A percentile compares a stretch with the other conserved stretches of the same genome.
phyloP scores from a whole-genome alignment of 139 green algal species.

The Zygnema circumcarinatum region DNA sequence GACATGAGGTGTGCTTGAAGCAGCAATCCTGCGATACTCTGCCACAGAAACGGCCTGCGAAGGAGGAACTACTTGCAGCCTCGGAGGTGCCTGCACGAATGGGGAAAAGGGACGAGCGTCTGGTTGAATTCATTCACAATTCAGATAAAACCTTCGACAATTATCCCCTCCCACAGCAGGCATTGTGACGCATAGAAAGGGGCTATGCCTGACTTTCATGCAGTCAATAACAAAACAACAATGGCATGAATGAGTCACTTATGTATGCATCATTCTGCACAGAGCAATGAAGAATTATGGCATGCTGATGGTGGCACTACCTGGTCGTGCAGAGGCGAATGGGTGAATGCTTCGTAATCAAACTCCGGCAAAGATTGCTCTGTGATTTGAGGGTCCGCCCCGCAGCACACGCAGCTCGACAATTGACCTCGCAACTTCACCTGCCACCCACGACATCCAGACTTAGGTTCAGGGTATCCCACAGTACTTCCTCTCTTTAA shows the following conservation, averaged over 20 bases:
- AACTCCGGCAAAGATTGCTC: not conserved
- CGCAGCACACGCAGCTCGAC: conserved; percentile 16
- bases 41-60: not conserved
- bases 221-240: too few species aligned
- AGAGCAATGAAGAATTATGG: too few species aligned
- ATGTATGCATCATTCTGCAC: too few species aligned
- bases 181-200: too few species aligned
- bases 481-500: too few species aligned
- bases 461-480: too few species aligned
- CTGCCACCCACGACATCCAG: conserved; percentile 7
- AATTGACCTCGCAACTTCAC: conserved; percentile 13
- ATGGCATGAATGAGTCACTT: too few species aligned
- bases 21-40: not conserved
- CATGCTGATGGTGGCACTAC: too few species aligned
- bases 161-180: too few species aligned
- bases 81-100: not conserved
- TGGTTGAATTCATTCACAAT: not conserved
- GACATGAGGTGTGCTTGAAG: conserved; percentile 37
- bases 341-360: conserved; percentile 40
- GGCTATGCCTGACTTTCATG: too few species aligned
- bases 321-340: not conserved
- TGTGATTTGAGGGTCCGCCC: conserved; percentile 16
- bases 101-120: too few species aligned
- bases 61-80: not conserved
- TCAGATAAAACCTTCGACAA: too few species aligned